A percentile compares a stretch with the other conserved stretches of the same genome.
These are phyloP conservation scores for Debaryomyces subglobosus DNA, from an alignment of 1,139 yeast species.

Conservation along the genomic window DNA sequence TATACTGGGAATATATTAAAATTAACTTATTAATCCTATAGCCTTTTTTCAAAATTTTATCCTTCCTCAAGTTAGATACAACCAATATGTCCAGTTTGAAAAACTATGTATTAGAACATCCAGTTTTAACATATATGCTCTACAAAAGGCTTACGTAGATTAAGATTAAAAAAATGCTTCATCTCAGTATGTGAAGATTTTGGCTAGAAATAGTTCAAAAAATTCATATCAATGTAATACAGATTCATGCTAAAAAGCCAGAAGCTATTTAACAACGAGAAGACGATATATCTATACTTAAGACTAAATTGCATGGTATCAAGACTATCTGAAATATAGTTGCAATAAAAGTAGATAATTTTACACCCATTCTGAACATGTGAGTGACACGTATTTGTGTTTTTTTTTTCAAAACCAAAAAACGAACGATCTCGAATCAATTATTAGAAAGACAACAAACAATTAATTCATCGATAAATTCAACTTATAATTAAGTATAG, in stretches of 20 bases:
- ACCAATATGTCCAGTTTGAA: background rate
- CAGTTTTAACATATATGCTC: background rate
- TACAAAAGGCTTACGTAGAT: background rate
- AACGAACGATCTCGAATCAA: background rate
- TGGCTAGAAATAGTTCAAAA: background rate
- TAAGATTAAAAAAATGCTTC: background rate
- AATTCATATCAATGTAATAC: background rate
- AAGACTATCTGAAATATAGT: background rate
- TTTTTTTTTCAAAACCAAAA: constrained; percentile 1
- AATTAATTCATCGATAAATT: background rate
- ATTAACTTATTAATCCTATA: no score
- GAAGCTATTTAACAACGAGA: background rate
- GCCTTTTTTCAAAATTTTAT: no score
- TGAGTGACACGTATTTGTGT: constrained; percentile 9
- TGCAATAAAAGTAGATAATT: background rate
- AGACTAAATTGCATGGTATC: background rate
- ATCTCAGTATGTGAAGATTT: background rate
- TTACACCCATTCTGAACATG: constrained; percentile 1
- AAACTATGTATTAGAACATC: background rate
- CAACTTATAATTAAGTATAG: constrained; percentile 4
- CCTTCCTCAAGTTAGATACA: no score
- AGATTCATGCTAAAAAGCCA: background rate
- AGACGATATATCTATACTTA: background rate
- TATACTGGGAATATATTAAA: background rate
- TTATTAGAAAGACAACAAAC: constrained; percentile 1